Evolutionary conservation across 306 rosid genomes (phyloP).

Genomic region (Trifolium fragiferum): DNA sequence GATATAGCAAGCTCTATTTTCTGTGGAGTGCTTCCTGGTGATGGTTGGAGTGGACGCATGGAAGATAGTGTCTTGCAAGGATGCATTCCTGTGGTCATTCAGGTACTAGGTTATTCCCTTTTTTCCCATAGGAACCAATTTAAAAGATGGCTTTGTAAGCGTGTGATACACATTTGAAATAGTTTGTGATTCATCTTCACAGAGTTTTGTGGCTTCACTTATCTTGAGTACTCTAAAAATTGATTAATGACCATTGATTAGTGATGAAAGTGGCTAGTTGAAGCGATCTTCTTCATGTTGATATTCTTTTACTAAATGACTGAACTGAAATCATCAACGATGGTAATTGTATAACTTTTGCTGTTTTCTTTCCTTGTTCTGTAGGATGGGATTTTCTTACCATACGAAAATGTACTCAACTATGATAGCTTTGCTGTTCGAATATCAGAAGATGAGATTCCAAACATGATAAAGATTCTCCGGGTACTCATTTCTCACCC

Average conservation of each 20-base stretch:
- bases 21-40: constrained; percentile 91
- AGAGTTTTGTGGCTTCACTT: constrained; percentile 12
- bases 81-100: constrained; percentile 90
- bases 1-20: constrained; percentile 77
- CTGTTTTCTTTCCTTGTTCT: constrained; percentile 39
- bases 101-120: constrained; percentile 51
- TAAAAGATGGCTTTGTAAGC: constrained; percentile 10
- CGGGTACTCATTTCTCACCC: constrained; percentile 49
- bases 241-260: constrained; percentile 30
- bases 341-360: constrained; percentile 18
- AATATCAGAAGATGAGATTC: constrained; percentile 74
- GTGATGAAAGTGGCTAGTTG: constrained; percentile 24
- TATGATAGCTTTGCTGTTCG: constrained; percentile 89
- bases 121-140: not conserved
- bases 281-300: constrained; percentile 33
- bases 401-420: constrained; percentile 87
- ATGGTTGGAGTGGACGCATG: constrained; percentile 98
- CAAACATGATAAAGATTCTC: constrained; percentile 72
- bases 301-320: constrained; percentile 18
- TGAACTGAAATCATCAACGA: constrained; percentile 22
- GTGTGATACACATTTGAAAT: constrained; percentile 2
- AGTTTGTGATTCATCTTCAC: constrained; percentile 17
- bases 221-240: constrained; percentile 8
- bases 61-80: constrained; percentile 93
- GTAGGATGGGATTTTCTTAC: constrained; percentile 90